Evolutionary conservation across 1,284 basidiomycete genomes (phyloP).

Genomic region (Ceratobasidium sp.): DNA sequence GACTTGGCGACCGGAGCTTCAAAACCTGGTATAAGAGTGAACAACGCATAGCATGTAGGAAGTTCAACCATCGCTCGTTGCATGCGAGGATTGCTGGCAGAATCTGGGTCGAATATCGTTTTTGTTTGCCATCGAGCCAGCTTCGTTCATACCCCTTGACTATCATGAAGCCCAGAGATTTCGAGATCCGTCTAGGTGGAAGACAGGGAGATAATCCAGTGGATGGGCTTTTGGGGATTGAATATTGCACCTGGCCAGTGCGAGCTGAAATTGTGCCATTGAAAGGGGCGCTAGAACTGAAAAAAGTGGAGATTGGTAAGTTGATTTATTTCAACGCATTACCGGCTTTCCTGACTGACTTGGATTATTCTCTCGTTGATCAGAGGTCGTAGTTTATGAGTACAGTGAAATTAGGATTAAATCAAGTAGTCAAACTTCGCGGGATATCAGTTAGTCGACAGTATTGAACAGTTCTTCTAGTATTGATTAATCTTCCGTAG

Average conservation of each 20-base stretch:
- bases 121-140: neutral
- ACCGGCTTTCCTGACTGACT: neutral
- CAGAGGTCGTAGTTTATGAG: slow-evolving; percentile 30
- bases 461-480: neutral
- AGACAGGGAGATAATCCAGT: slow-evolving; percentile 28
- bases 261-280: slow-evolving; percentile 31
- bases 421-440: slow-evolving; percentile 21
- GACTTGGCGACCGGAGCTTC: slow-evolving; percentile 21
- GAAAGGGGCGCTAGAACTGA: slow-evolving; percentile 30
- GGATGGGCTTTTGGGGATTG: slow-evolving; percentile 31
- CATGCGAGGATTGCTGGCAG: slow-evolving; percentile 2
- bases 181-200: slow-evolving; percentile 28
- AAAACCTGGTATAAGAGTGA: slow-evolving; percentile 1
- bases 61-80: slow-evolving; percentile 19
- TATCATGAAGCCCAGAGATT: slow-evolving; percentile 30
- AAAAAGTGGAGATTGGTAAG: slow-evolving; percentile 35
- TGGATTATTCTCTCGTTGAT: neutral
- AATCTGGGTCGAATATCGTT: neutral
- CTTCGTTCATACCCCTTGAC: neutral
- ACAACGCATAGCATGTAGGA: neutral
- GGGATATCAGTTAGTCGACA: slow-evolving; percentile 22
- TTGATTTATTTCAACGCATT: neutral
- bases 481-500: neutral
- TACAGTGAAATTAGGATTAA: slow-evolving; percentile 29
- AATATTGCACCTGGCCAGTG: slow-evolving; percentile 33